These are phyloP conservation scores for Colletotrichum lentis DNA, from an alignment of 2,329 filamentous ascomycete species.

Conservation along the genomic window DNA sequence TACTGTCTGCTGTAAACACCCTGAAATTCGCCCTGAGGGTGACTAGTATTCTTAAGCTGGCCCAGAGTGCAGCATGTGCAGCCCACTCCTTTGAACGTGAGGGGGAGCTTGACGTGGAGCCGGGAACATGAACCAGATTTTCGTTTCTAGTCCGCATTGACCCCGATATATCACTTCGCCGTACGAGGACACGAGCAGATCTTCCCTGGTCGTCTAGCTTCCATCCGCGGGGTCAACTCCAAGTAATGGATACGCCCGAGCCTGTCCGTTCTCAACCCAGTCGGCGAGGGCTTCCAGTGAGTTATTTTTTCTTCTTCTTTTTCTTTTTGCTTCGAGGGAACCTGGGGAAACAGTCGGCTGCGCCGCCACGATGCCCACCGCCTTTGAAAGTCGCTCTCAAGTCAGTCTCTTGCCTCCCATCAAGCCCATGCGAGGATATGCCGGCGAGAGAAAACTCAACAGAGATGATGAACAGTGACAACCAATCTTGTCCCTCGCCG, in stretches of 20 bases:
- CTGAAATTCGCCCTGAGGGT: no score
- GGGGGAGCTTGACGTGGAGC: no score
- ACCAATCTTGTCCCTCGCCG: conserved; percentile 4
- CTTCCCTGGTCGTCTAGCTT: conserved; percentile 15
- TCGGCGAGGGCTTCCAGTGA: conserved; percentile 14
- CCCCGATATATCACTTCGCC: not conserved
- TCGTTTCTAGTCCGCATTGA: not conserved
- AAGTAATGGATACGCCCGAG: not conserved
- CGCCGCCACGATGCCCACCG: conserved; percentile 25
- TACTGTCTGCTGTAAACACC: no score
- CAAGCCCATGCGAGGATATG: no score
- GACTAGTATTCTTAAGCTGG: no score
- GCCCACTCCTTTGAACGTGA: no score
- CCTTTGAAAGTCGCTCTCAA: not conserved
- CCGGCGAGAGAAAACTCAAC: not conserved
- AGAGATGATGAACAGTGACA: conserved; percentile 20
- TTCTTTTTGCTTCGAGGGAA: conserved; percentile 21
- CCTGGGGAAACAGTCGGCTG: conserved; percentile 19
- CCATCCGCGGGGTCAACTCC: conserved; percentile 18
- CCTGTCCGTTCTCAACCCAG: conserved; percentile 11
- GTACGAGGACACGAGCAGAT: conserved; percentile 25
- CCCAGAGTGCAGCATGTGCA: not conserved
- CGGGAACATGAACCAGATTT: no score
- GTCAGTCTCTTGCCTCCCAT: not conserved
- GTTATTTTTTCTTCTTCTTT: no score